Evolutionary conservation across 495 filamentous ascomycete species (phyloP), one percentile per base, ranked within the genome.

Genomic region (Penicillium coprophilum): DNA sequence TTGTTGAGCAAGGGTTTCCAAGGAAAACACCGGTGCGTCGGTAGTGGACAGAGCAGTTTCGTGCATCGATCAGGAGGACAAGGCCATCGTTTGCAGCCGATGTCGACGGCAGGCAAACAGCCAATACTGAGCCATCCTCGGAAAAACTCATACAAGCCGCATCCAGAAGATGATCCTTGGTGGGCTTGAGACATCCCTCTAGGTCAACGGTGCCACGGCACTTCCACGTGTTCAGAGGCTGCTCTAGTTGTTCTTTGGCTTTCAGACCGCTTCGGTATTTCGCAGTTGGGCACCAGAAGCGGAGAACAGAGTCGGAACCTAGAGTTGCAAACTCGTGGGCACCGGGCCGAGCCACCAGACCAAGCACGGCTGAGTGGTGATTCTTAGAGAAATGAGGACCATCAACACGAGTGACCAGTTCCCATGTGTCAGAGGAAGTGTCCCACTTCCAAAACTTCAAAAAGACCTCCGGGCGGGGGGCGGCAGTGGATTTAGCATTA

Each of bases 391-490:
- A 78, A 73, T 99, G 94, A 15, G 94, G 92, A 12, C 84, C 79
- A 68, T 96, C 89, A 39, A 97, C 83, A 19, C 93, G 81, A 7
- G 91, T 87, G 28, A 88, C 82, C 12, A 97, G 73, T 64, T 90
- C 83, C 81, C 92, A 90, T 2, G 75, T 67, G 39, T 78, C 77
- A 31, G 77, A 79, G 31, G 83, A 81, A 20, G 79, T 69, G 38
- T 81, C 82, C 80, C 90, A 91, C 50, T 80, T 80, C 94, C 94
- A 99, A 66, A 99, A 93, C 62, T 93, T 96, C 21, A 99, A 74
- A 60, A 86, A 88, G 2, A 90, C 79, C 64, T 99, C 94, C 6
- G 82, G 80, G 19, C 48, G 63, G 24, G 46, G 21, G 7, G 43
- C n/a, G 23, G 48, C 24, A 6, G 65, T 69, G 4, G 64, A 32